phyloP scores from a whole-genome alignment of 805 yeast genomes.

The Candida manassasensis region DNA sequence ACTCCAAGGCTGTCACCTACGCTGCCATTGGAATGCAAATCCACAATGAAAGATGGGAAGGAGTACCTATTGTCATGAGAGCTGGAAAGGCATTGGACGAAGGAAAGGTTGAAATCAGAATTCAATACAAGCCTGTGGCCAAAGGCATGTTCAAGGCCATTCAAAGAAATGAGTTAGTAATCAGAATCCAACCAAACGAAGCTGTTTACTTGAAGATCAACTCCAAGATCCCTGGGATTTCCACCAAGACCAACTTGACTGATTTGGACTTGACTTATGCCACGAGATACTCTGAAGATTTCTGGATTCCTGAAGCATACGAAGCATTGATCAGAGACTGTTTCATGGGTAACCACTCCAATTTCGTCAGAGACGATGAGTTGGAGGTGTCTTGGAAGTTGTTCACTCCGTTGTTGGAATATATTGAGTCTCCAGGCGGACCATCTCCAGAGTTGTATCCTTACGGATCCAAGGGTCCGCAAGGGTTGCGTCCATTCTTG shows the following conservation, averaged over 20 bases:
- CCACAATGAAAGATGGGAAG: slow-evolving; percentile 95
- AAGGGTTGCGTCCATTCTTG: slow-evolving; percentile 55
- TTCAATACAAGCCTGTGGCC: slow-evolving; percentile 86
- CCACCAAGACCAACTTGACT: slow-evolving; percentile 75
- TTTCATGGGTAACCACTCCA: slow-evolving; percentile 87
- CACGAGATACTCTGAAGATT: slow-evolving; percentile 69
- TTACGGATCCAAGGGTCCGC: slow-evolving; percentile 92
- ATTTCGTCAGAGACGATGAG: slow-evolving; percentile 97
- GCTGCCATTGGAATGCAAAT: slow-evolving; percentile 80
- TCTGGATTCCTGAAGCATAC: slow-evolving; percentile 97
- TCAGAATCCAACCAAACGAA: slow-evolving; percentile 92
- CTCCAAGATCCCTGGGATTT: slow-evolving; percentile 88
- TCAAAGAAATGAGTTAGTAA: slow-evolving; percentile 88
- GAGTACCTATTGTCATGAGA: slow-evolving; percentile 91
- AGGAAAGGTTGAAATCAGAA: slow-evolving; percentile 90
- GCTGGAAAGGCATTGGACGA: slow-evolving; percentile 98
- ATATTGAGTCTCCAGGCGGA: slow-evolving; percentile 66
- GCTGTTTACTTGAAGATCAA: slow-evolving; percentile 91
- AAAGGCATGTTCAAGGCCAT: slow-evolving; percentile 76
- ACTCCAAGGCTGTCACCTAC: slow-evolving; percentile 85
- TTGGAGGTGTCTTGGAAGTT: slow-evolving; percentile 88
- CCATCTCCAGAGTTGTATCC: slow-evolving; percentile 69
- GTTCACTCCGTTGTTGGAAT: slow-evolving; percentile 85
- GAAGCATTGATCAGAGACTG: slow-evolving; percentile 93
- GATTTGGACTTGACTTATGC: slow-evolving; percentile 88